Percentiles rank a stretch among this genome's conserved stretches.
These are phyloP conservation scores for Tuber indicum DNA, from an alignment of 495 filamentous ascomycete species.

Conservation along the genomic window DNA sequence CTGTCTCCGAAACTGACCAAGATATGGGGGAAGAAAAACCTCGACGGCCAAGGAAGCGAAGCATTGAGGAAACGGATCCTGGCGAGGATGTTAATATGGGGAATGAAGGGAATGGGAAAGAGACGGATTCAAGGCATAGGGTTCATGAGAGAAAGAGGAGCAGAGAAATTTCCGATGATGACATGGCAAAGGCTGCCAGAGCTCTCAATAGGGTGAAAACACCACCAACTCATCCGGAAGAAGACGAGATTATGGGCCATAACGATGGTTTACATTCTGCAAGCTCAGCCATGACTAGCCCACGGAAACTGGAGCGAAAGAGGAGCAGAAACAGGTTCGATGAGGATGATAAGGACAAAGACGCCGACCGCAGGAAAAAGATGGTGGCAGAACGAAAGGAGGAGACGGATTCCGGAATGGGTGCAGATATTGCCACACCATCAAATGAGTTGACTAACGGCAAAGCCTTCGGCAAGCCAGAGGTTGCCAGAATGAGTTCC, in stretches of 20 bases:
- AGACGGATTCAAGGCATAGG: constrained; percentile 27
- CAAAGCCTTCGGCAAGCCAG: constrained; percentile 13
- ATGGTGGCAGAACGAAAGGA: constrained; percentile 34
- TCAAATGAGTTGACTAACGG: constrained; percentile 20
- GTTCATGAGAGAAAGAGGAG: constrained; percentile 40
- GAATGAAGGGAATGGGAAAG: constrained; percentile 19
- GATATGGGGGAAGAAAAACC: constrained; percentile 34
- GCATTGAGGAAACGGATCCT: constrained; percentile 38
- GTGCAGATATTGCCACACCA: neutral
- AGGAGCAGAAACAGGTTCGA: constrained; percentile 34
- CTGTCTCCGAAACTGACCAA: constrained; percentile 31
- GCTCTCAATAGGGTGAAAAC: constrained; percentile 39
- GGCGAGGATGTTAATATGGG: constrained; percentile 23
- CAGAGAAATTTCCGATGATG: constrained; percentile 40
- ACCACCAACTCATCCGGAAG: constrained; percentile 40
- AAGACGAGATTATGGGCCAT: constrained; percentile 37
- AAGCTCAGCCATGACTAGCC: constrained; percentile 29
- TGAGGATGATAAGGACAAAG: constrained; percentile 34
- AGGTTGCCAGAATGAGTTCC: neutral
- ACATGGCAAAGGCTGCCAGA: constrained; percentile 35
- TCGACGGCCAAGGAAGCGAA: constrained; percentile 37
- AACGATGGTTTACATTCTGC: constrained; percentile 14
- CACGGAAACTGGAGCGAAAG: constrained; percentile 36
- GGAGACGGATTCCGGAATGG: constrained; percentile 18
- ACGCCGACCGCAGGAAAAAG: constrained; percentile 36